phyloP scores from a whole-genome alignment of 2,329 filamentous ascomycete species.

The Fusarium lateritium region DNA sequence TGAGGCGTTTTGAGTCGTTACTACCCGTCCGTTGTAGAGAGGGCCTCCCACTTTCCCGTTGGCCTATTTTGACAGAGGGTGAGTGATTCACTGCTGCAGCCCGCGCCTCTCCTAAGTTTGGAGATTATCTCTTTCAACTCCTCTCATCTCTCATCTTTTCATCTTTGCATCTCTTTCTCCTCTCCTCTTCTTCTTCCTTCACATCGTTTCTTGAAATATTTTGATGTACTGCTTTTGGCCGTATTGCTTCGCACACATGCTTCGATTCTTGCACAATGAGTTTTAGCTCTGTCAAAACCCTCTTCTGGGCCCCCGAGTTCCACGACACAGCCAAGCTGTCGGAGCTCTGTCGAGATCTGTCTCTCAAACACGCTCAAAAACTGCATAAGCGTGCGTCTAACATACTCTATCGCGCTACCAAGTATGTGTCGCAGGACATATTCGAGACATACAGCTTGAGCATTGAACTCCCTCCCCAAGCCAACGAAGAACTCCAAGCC shows the following conservation, averaged over 20 bases:
- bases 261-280: background rate
- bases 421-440: background rate
- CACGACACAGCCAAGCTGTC: conserved; percentile 25
- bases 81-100: too few relatives aligned
- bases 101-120: too few relatives aligned
- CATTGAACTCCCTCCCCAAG: background rate
- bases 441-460: background rate
- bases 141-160: background rate
- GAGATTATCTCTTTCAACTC: background rate
- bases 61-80: background rate
- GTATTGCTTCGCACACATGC: conserved; percentile 1
- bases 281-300: too few relatives aligned
- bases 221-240: conserved; percentile 13
- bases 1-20: background rate
- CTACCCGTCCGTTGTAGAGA: background rate
- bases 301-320: conserved; percentile 3
- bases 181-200: too few relatives aligned
- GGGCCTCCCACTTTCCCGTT: background rate
- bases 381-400: background rate
- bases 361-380: rapidly evolving
- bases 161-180: too few relatives aligned
- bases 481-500: background rate
- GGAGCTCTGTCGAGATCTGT: background rate
- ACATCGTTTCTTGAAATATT: conserved; percentile 4
- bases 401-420: background rate